phyloP scores from a whole-genome alignment of 352 stramenopile species.

The Globisporangium middletonii region DNA sequence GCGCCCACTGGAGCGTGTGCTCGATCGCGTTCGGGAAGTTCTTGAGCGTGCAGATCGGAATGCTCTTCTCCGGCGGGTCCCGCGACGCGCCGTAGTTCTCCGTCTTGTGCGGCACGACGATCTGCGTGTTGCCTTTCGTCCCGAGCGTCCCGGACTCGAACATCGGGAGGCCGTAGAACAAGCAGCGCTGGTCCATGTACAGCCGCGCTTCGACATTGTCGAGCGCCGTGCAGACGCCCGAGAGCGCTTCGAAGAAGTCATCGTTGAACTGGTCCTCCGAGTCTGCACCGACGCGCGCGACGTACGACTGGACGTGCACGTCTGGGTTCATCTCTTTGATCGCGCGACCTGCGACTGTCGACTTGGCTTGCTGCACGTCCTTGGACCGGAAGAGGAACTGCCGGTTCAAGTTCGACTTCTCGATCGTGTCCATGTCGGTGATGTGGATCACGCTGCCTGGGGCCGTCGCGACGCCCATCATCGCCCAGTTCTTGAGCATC shows the following conservation, averaged over 20 bases:
- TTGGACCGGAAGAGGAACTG: conserved; percentile 99
- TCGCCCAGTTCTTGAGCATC: conserved; percentile 99
- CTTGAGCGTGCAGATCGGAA: conserved; percentile 99
- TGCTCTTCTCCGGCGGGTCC: conserved; percentile 98
- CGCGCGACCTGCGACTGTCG: conserved; percentile 87
- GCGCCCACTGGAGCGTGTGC: conserved; percentile 98
- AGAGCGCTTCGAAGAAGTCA: conserved; percentile 95
- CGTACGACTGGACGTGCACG: conserved; percentile 88
- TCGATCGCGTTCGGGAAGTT: conserved; percentile 99
- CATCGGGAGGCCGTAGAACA: conserved; percentile 97
- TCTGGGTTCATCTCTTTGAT: conserved; percentile 95
- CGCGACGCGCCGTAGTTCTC: conserved; percentile 97
- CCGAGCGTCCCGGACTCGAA: conserved; percentile 98
- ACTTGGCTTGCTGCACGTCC: conserved; percentile 97
- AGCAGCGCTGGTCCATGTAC: conserved; percentile 96
- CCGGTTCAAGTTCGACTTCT: conserved; percentile 98
- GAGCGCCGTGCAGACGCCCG: conserved; percentile 96
- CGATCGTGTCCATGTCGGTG: conserved; percentile 99
- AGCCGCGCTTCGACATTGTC: conserved; percentile 98
- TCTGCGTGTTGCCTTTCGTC: conserved; percentile 97
- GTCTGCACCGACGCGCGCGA: conserved; percentile 87
- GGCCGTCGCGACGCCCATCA: conserved; percentile 96
- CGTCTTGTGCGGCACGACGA: conserved; percentile 88
- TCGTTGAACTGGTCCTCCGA: conserved; percentile 98
- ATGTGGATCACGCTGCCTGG: conserved; percentile 89